Evolutionary conservation across 257 asterid species (phyloP).

Genomic region (Thymus mandschuricus): DNA sequence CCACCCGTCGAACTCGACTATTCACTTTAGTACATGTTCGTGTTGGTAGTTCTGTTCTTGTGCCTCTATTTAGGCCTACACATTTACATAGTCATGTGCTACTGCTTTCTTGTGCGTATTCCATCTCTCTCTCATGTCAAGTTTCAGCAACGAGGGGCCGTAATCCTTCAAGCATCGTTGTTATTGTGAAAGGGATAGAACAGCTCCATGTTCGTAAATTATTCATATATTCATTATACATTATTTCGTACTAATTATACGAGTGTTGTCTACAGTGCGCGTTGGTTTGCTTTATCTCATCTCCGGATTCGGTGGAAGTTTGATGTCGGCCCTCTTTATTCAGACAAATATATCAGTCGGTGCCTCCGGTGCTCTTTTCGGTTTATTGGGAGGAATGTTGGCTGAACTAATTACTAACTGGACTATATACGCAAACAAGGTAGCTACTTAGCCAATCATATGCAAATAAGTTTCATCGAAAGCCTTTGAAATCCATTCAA

Average conservation of each 20-base stretch:
- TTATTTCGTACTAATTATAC: neutral
- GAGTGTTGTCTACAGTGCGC: conserved; percentile 47
- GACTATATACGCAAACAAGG: conserved; percentile 88
- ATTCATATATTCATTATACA: neutral
- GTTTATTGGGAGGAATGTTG: conserved; percentile 87
- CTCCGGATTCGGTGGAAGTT: conserved; percentile 89
- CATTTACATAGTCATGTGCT: neutral
- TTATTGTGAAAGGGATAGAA: neutral
- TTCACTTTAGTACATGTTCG: conserved; percentile 7
- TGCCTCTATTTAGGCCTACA: neutral
- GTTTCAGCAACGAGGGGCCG: neutral
- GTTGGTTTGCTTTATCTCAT: conserved; percentile 75
- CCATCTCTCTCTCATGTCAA: neutral
- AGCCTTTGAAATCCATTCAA: neutral
- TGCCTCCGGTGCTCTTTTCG: conserved; percentile 94
- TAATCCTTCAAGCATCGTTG: neutral
- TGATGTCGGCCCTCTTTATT: conserved; percentile 79
- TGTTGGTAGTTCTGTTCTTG: neutral
- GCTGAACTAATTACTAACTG: conserved; percentile 86
- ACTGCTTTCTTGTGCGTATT: neutral
- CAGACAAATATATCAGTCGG: conserved; percentile 86
- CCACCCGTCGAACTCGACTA: neutral
- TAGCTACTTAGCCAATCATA: conserved; percentile 28
- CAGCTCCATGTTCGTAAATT: neutral
- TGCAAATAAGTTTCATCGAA: conserved; percentile 6